Conservation (phyloP, 441 rosid genomes). For the Eruca vesicaria region DNA sequence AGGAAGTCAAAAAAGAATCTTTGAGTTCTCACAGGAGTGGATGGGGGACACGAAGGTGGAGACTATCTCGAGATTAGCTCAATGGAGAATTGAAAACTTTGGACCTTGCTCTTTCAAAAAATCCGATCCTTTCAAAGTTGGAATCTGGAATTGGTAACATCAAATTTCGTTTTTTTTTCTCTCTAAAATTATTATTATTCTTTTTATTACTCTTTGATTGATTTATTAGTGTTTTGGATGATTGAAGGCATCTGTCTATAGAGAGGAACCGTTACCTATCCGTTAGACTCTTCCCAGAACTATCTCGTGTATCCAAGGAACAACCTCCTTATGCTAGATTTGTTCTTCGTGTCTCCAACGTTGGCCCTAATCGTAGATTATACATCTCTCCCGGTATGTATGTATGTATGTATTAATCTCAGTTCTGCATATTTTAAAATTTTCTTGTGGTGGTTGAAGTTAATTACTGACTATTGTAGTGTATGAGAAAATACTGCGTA, state of each 20-base stretch:
- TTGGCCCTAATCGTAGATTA: constrained; percentile 53
- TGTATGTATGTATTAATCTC: background rate
- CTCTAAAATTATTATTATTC: too few species aligned
- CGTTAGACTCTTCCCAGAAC: constrained; percentile 75
- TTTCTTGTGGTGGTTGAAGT: background rate
- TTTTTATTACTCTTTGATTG: background rate
- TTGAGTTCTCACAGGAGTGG: background rate
- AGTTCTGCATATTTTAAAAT: background rate
- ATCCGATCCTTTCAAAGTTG: constrained; percentile 87
- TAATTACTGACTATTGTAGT: constrained; percentile 36
- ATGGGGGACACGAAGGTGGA: constrained; percentile 87
- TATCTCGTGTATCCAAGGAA: constrained; percentile 66
- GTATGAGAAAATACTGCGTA: constrained; percentile 66
- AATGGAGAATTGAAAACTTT: constrained; percentile 85
- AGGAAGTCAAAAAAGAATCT: constrained; percentile 28
- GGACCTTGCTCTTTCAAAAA: constrained; percentile 77
- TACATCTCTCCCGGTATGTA: constrained; percentile 56
- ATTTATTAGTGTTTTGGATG: background rate
- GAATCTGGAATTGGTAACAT: constrained; percentile 91
- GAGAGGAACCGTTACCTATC: constrained; percentile 80
- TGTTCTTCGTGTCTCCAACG: constrained; percentile 60
- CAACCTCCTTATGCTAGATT: constrained; percentile 78
- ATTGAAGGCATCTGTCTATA: constrained; percentile 67
- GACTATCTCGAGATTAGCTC: constrained; percentile 88
- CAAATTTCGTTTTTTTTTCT: background rate